Conservation (phyloP, 2,329 filamentous ascomycete genomes). For the Fusarium sp. region DNA sequence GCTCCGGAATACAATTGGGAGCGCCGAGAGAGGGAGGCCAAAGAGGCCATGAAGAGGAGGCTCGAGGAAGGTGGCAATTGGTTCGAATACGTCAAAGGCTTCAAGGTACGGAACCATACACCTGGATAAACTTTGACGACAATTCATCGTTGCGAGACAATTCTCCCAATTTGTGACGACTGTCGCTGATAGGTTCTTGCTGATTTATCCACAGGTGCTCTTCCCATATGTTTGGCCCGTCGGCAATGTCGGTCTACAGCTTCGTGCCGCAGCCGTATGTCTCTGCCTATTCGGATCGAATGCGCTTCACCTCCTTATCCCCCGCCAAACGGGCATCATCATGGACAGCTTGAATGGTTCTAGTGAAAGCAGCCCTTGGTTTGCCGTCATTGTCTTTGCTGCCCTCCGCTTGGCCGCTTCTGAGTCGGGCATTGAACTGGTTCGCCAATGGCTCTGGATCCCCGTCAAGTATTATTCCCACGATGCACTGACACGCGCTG, state of each 20-base stretch:
- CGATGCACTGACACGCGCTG: constrained; percentile 62
- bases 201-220: constrained; percentile 64
- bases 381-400: constrained; percentile 62
- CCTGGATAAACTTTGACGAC: not conserved
- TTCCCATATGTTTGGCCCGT: constrained; percentile 82
- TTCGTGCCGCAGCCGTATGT: constrained; percentile 72
- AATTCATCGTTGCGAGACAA: not conserved
- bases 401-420: constrained; percentile 62
- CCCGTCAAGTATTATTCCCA: constrained; percentile 67
- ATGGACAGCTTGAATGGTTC: constrained; percentile 70
- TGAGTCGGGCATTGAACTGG: constrained; percentile 62
- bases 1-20: constrained; percentile 64
- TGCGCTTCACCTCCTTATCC: constrained; percentile 77
- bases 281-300: constrained; percentile 76
- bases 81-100: constrained; percentile 79
- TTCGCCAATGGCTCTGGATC: constrained; percentile 65
- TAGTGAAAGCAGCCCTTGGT: constrained; percentile 60
- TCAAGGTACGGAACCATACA: constrained; percentile 57
- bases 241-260: constrained; percentile 70
- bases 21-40: constrained; percentile 61
- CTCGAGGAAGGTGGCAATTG: constrained; percentile 79
- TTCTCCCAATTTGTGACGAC: too few species aligned
- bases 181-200: not conserved
- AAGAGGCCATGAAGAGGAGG: constrained; percentile 70
- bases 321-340: constrained; percentile 82